Conservation (phyloP, 2,329 filamentous ascomycete genomes). For the Peltaster fructicola region DNA sequence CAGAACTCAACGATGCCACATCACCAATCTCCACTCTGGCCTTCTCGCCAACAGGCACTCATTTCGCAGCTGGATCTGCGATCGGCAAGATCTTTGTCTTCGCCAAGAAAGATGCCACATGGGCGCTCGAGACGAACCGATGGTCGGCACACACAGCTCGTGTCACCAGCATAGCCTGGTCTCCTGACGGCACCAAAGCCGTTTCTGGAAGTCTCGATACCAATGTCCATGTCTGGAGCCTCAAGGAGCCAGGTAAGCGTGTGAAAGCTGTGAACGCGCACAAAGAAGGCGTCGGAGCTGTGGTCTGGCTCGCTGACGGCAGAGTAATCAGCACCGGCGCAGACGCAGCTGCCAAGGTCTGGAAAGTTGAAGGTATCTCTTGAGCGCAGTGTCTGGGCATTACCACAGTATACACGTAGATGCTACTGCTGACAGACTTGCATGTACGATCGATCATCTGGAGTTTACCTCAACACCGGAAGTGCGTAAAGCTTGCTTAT, state of each 20-base stretch:
- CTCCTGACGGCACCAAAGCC: conserved; percentile 55
- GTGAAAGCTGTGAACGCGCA: conserved; percentile 77
- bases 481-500: too few species aligned
- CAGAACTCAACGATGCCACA: conserved; percentile 49
- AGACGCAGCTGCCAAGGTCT: conserved; percentile 83
- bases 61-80: conserved; percentile 66
- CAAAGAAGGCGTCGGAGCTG: conserved; percentile 85
- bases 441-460: too few species aligned
- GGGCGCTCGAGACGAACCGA: conserved; percentile 60
- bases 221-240: conserved; percentile 81
- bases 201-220: conserved; percentile 80
- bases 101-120: conserved; percentile 33
- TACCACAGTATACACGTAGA: too few species aligned
- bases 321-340: conserved; percentile 66
- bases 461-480: too few species aligned
- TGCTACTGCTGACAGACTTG: too few species aligned
- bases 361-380: too few species aligned
- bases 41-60: conserved; percentile 61
- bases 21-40: conserved; percentile 61
- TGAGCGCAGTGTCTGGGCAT: too few species aligned
- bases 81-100: conserved; percentile 81
- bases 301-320: conserved; percentile 53
- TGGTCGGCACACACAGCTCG: conserved; percentile 57
- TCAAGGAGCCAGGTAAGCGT: conserved; percentile 64
- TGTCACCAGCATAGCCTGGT: conserved; percentile 59